Evolutionary conservation across 805 yeast species (phyloP).

Genomic region (Dipodascus geniculatus): DNA sequence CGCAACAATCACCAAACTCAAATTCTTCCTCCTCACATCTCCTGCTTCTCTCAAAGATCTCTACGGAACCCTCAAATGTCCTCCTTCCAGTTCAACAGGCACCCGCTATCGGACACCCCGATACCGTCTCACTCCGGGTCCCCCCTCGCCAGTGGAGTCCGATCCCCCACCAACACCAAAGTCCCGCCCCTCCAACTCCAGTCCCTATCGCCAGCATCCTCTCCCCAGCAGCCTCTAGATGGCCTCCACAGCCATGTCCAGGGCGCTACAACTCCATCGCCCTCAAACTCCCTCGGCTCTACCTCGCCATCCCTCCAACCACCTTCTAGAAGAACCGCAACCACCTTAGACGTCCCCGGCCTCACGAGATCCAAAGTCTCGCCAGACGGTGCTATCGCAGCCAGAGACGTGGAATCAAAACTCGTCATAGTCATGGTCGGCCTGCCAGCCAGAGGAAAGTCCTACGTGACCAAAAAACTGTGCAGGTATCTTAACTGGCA

Average conservation of each 20-base stretch:
- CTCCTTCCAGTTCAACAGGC: conserved; percentile 9
- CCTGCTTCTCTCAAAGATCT: no score
- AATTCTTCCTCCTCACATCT: no score
- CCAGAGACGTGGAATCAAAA: conserved; percentile 54
- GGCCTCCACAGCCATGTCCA: background rate
- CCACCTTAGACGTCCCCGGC: conserved; percentile 87
- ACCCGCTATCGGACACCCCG: conserved; percentile 18
- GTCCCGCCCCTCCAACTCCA: background rate
- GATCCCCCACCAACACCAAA: background rate
- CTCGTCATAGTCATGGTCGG: conserved; percentile 96
- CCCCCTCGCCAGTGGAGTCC: conserved; percentile 5
- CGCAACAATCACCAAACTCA: no score
- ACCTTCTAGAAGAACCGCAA: conserved; percentile 39
- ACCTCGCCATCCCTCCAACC: conserved; percentile 13
- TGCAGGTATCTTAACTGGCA: conserved; percentile 89
- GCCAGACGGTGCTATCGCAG: conserved; percentile 44
- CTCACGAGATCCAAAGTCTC: conserved; percentile 70
- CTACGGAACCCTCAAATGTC: background rate
- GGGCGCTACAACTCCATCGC: background rate
- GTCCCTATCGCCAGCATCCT: background rate
- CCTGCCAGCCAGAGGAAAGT: conserved; percentile 85
- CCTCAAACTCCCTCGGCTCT: background rate
- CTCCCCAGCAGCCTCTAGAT: background rate
- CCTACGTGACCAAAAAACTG: conserved; percentile 83
- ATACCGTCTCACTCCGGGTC: conserved; percentile 13